Evolutionary conservation across 2,329 filamentous ascomycete species (phyloP), one percentile per base, ranked within the genome.

Genomic region (Microdochium bolleyi): DNA sequence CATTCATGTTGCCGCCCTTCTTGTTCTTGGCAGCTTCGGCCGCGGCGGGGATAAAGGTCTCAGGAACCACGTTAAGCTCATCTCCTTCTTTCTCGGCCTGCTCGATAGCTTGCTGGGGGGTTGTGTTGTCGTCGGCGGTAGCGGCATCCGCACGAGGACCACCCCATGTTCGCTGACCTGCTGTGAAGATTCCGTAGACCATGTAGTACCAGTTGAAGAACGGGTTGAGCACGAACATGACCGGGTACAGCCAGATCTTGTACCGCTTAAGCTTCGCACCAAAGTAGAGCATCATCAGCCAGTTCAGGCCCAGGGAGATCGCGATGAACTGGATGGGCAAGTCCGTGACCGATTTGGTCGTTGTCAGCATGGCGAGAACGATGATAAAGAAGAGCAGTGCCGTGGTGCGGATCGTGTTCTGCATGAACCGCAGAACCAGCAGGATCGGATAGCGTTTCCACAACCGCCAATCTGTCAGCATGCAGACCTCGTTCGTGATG

Each of bases 201-300:
- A 96, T 96, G 73, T 97, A 97, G 54, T 90, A 82, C 92, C 92
- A 97, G 70, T 97, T 97, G 78, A 96, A 92, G 65, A 97, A 95
- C 1, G 94, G 92, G 64, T 96, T 97, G 57, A 96, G 69, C 49
- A 96, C 72, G 66, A 96, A 97, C 91, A 97, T 96, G 57, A 97
- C 62, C 0, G 92, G 92, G 66, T 97, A 97, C 5, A 97, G 76
- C 86, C 89, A 92, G 56, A 95, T 88, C 75, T 99, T 97, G 75
- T 87, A 96, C 11, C 94, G 82, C 55, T 86, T 85, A 49, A 97
- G 80, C 70, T 89, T 91, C 52, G 85, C 80, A 24, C 90, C 92
- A 67, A 97, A 96, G 73, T 96, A 97, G 56, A 97, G 74, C 92
- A 97, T 97, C 67, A 97, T 82, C 50, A 90, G 67, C 87, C 92